phyloP scores from a whole-genome alignment of 2,329 filamentous ascomycete species.

The Beauveria caledonica region DNA sequence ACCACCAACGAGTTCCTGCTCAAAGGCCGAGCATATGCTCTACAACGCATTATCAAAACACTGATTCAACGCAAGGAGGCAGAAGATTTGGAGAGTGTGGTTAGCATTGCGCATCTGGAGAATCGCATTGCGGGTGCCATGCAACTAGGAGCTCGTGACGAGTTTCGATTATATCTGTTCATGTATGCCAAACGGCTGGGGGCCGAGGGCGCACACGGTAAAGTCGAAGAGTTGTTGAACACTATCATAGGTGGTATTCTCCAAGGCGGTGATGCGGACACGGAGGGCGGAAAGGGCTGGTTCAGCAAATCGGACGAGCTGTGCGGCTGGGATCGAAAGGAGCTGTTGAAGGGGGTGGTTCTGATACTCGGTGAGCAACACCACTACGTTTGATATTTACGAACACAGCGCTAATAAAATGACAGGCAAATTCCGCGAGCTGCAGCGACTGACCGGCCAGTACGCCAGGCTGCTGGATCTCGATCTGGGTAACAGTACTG shows the following conservation, averaged over 20 bases:
- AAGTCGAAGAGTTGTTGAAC: slow-evolving; percentile 87
- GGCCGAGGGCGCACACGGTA: slow-evolving; percentile 75
- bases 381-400: background rate
- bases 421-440: slow-evolving; percentile 84
- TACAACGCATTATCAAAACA: slow-evolving; percentile 86
- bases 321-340: slow-evolving; percentile 84
- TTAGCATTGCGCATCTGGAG: slow-evolving; percentile 91
- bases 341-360: slow-evolving; percentile 83
- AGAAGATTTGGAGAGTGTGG: slow-evolving; percentile 81
- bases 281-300: slow-evolving; percentile 49
- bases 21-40: slow-evolving; percentile 82
- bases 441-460: slow-evolving; percentile 90
- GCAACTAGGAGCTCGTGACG: slow-evolving; percentile 76
- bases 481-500: slow-evolving; percentile 37
- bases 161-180: slow-evolving; percentile 89
- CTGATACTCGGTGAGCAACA: slow-evolving; percentile 72
- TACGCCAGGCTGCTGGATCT: slow-evolving; percentile 78
- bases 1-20: slow-evolving; percentile 89
- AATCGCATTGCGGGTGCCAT: slow-evolving; percentile 87
- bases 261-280: slow-evolving; percentile 37
- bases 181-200: slow-evolving; percentile 98
- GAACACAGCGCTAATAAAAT: slow-evolving; percentile 23
- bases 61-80: slow-evolving; percentile 83
- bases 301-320: slow-evolving; percentile 61
- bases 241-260: slow-evolving; percentile 67